These are phyloP conservation scores for Dendrocalamus sinicus DNA, from an alignment of 176 grass and related monocot genomes.

Conservation along the genomic window DNA sequence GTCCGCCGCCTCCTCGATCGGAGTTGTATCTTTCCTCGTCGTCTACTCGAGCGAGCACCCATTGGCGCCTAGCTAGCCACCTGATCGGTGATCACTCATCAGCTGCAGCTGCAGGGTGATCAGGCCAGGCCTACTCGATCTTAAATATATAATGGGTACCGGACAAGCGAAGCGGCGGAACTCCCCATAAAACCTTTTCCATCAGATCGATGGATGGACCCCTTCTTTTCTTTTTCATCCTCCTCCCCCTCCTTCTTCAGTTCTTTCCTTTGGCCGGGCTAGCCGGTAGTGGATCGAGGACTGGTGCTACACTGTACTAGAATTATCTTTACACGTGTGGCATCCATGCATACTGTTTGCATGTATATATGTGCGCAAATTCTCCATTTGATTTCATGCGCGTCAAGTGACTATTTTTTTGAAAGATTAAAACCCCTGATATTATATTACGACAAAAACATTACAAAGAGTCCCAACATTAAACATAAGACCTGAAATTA, in stretches of 20 bases:
- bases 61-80: not conserved
- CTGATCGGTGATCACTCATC: not conserved
- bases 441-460: no score
- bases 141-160: not conserved
- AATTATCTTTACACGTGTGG: not conserved
- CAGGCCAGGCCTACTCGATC: not conserved
- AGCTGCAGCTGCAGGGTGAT: not conserved
- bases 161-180: constrained; percentile 26
- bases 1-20: not conserved
- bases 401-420: no score
- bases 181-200: constrained; percentile 23
- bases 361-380: no score
- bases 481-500: no score
- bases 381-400: no score
- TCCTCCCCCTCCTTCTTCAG: no score
- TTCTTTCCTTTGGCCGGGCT: no score
- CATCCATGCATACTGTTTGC: not conserved
- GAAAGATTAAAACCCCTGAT: no score
- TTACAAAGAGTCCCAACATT: no score
- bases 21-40: not conserved
- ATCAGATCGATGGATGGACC: not conserved
- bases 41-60: not conserved
- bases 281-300: no score
- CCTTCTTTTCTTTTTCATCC: not conserved
- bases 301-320: not conserved